Conservation (phyloP, 2,329 filamentous ascomycete species). For the Penicillium olsonii region DNA sequence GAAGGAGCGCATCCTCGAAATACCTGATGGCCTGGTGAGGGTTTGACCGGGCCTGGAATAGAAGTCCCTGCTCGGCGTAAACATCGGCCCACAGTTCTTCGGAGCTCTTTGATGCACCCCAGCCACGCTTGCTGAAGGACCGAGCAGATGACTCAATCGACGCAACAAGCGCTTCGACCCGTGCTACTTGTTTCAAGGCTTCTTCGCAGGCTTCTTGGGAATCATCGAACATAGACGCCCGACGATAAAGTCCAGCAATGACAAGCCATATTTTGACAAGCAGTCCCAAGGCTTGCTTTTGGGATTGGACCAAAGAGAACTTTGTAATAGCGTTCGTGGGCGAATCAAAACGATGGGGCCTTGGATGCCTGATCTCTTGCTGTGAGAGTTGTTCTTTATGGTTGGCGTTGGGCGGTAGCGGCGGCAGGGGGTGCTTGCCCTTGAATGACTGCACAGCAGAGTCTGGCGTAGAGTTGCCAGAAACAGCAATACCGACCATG, state of each 20-base stretch:
- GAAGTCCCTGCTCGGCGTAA: constrained; percentile 72
- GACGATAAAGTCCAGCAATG: constrained; percentile 83
- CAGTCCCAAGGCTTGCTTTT: constrained; percentile 58
- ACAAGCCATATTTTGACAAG: constrained; percentile 86
- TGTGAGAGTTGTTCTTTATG: constrained; percentile 46
- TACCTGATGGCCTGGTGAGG: constrained; percentile 71
- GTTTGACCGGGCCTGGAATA: constrained; percentile 62
- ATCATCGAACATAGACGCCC: constrained; percentile 78
- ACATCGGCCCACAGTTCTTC: constrained; percentile 86
- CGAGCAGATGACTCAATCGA: constrained; percentile 63
- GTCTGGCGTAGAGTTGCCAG: constrained; percentile 22
- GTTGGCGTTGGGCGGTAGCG: constrained; percentile 41
- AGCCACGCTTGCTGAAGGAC: constrained; percentile 65
- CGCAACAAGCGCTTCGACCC: constrained; percentile 67
- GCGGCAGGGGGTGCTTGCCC: constrained; percentile 35
- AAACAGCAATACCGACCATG: constrained; percentile 33
- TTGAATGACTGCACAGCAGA: constrained; percentile 23
- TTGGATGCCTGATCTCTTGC: constrained; percentile 43
- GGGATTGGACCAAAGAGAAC: constrained; percentile 53
- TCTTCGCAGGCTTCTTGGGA: constrained; percentile 77
- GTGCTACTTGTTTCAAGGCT: constrained; percentile 73
- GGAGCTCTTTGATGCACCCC: constrained; percentile 78
- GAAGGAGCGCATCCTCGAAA: constrained; percentile 80
- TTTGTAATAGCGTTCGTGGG: constrained; percentile 47
- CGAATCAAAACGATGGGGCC: constrained; percentile 39